These are phyloP conservation scores for Metarhizium brunneum DNA, from an alignment of 2,329 filamentous ascomycete genomes.

Conservation along the genomic window DNA sequence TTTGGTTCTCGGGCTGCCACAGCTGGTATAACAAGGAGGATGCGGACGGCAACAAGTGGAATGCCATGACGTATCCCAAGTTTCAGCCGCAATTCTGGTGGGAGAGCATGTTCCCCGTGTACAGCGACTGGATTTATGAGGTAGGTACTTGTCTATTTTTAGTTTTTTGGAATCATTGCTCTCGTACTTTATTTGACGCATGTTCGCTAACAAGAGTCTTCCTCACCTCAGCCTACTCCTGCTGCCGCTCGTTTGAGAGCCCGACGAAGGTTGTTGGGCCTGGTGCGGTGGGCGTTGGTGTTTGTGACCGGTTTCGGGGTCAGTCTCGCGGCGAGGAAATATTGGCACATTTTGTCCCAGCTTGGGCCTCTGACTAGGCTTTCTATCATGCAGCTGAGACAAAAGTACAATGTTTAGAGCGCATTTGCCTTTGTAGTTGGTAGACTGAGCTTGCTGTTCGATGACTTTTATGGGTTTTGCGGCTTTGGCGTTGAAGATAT, in stretches of 20 bases:
- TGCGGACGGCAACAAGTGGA: conserved; percentile 19
- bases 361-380: neutral
- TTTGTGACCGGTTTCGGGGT: neutral
- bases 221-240: conserved; percentile 2
- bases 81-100: conserved; percentile 27
- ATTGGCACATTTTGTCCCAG: conserved; percentile 3
- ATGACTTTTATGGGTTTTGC: too few relatives aligned
- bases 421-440: neutral
- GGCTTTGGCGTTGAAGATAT: too few relatives aligned
- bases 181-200: too few relatives aligned
- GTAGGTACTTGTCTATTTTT: conserved; percentile 14
- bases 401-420: conserved; percentile 2
- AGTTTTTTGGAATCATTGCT: neutral
- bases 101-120: conserved; percentile 24
- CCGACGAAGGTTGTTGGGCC: neutral
- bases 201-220: neutral
- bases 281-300: neutral
- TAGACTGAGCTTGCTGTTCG: neutral
- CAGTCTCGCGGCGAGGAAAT: neutral
- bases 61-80: conserved; percentile 26
- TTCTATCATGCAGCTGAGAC: neutral
- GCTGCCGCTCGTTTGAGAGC: neutral
- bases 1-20: conserved; percentile 24
- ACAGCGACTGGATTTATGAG: conserved; percentile 21
- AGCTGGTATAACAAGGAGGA: conserved; percentile 26